phyloP scores from a whole-genome alignment of 345 rosid genomes.

The Eucalyptus erythrocorys region DNA sequence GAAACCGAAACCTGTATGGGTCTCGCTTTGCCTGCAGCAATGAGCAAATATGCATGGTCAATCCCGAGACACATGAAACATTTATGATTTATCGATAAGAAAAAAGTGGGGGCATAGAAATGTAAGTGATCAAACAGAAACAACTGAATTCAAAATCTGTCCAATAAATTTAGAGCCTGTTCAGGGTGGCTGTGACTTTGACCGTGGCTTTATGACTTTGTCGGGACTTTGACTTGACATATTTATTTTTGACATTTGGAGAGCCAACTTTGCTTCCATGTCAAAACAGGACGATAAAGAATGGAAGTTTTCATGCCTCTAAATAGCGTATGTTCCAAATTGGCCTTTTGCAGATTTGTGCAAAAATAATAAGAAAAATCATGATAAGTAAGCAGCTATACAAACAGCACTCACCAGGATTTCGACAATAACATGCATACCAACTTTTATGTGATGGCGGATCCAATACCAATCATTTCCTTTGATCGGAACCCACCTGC shows the following conservation, averaged over 20 bases:
- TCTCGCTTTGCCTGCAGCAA: constrained; percentile 79
- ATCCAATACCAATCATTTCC: constrained; percentile 97
- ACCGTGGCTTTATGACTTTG: background rate
- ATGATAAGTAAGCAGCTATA: background rate
- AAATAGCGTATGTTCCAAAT: background rate
- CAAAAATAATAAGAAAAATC: background rate
- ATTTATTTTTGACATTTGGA: background rate
- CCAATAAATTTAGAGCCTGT: background rate
- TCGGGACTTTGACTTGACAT: background rate
- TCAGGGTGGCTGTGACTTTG: background rate
- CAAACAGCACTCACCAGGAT: constrained; percentile 46
- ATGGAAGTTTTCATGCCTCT: background rate
- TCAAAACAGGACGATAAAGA: background rate
- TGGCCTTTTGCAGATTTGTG: background rate
- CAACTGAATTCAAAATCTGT: background rate
- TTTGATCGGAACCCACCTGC: constrained; percentile 93
- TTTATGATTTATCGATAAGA: background rate
- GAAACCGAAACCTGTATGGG: constrained; percentile 88
- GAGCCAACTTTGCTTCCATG: background rate
- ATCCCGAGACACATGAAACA: background rate
- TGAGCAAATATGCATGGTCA: background rate
- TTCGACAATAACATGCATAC: constrained; percentile 88
- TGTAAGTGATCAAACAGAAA: background rate
- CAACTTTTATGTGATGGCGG: constrained; percentile 92
- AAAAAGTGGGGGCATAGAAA: background rate